phyloP scores from a whole-genome alignment of 768 basidiomycete species.

The Lactarius psammicola region DNA sequence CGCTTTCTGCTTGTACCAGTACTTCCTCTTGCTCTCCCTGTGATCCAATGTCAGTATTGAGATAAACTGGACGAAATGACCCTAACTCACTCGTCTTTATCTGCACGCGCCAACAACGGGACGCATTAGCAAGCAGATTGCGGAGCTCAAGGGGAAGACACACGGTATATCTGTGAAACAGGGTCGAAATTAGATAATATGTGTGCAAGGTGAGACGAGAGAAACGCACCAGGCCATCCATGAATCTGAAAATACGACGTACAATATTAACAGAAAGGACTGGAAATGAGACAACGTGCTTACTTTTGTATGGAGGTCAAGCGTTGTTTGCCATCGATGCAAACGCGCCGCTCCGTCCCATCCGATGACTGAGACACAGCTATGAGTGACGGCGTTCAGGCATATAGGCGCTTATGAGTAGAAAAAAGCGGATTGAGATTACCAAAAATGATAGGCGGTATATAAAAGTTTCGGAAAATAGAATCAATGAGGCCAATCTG shows the following conservation, averaged over 20 bases:
- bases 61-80: too few species aligned
- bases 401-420: not conserved
- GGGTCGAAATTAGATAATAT: not conserved
- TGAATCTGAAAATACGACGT: conserved; percentile 42
- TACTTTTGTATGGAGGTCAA: conserved; percentile 64
- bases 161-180: conserved; percentile 20
- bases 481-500: conserved; percentile 65
- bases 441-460: conserved; percentile 70
- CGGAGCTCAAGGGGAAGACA: not conserved
- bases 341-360: conserved; percentile 47
- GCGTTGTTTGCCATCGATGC: conserved; percentile 75
- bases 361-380: conserved; percentile 43
- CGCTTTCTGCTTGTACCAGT: conserved; percentile 38
- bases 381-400: conserved; percentile 28
- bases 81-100: conserved; percentile 41
- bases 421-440: conserved; percentile 22
- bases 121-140: not conserved
- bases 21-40: conserved; percentile 32
- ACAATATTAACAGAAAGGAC: not conserved
- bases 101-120: conserved; percentile 29
- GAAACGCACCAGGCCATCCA: conserved; percentile 52
- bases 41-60: not conserved
- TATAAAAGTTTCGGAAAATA: conserved; percentile 58
- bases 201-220: not conserved
- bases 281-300: conserved; percentile 11